Conservation (phyloP, 2,329 filamentous ascomycete species). For the Elsinoe arachidis region DNA sequence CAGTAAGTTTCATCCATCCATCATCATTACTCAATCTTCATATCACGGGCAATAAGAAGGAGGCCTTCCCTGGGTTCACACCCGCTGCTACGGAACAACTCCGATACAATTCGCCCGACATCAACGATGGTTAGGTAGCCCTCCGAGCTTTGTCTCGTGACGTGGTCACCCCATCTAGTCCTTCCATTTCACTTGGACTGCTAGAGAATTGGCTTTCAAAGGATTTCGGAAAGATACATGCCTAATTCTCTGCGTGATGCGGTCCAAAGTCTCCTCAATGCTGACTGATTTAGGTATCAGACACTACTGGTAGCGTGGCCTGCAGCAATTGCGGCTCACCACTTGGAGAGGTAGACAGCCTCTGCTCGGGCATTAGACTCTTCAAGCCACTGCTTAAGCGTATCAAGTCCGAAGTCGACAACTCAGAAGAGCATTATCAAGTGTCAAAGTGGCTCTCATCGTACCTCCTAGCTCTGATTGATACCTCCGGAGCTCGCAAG, state of each 20-base stretch:
- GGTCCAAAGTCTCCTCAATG: neutral
- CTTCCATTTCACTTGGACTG: constrained; percentile 25
- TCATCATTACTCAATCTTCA: constrained; percentile 11
- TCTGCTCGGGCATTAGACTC: constrained; percentile 34
- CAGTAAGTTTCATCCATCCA: constrained; percentile 32
- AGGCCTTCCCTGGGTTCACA: constrained; percentile 24
- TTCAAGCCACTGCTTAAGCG: constrained; percentile 23
- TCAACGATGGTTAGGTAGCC: constrained; percentile 15
- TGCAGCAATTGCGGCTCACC: constrained; percentile 32
- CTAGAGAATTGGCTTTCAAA: constrained; percentile 24
- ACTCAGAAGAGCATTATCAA: neutral
- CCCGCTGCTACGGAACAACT: constrained; percentile 24
- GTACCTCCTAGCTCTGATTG: constrained; percentile 47
- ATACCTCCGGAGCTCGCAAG: constrained; percentile 47
- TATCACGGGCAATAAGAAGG: constrained; percentile 29
- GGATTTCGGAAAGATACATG: constrained; percentile 29
- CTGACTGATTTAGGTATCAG: neutral
- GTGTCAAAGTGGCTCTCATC: constrained; percentile 43
- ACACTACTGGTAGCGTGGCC: constrained; percentile 18
- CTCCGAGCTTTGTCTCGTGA: constrained; percentile 12
- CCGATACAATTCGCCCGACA: constrained; percentile 31
- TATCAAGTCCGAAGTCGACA: constrained; percentile 12
- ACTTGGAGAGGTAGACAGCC: constrained; percentile 35
- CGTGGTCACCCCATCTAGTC: constrained; percentile 19
- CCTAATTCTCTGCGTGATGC: neutral